Evolutionary conservation across 441 rosid genomes (phyloP).

Genomic region (Aquilaria agallochum): DNA sequence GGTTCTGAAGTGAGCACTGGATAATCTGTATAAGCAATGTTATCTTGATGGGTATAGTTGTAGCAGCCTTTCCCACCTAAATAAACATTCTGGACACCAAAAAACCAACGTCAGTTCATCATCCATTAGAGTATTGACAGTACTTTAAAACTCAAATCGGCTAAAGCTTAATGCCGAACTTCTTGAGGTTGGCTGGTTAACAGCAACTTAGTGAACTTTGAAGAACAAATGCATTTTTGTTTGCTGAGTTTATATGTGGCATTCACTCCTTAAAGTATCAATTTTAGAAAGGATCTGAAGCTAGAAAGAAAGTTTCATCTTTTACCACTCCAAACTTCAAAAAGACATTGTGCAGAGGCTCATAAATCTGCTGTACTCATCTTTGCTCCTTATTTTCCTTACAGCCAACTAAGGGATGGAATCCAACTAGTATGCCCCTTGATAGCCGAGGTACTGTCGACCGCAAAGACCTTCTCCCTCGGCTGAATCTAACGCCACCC

Average conservation of each 20-base stretch:
- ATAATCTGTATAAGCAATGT: constrained; percentile 45
- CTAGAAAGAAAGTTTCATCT: constrained; percentile 9
- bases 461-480: too few species aligned
- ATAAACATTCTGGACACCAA: constrained; percentile 50
- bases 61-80: constrained; percentile 51
- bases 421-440: constrained; percentile 69
- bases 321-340: constrained; percentile 72
- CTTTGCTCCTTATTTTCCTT: constrained; percentile 21
- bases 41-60: constrained; percentile 19
- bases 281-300: too few species aligned
- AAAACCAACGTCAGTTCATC: background rate
- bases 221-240: too few species aligned
- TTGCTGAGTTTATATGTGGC: too few species aligned
- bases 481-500: too few species aligned
- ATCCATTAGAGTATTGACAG: background rate
- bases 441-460: constrained; percentile 13
- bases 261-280: too few species aligned
- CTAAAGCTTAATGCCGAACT: too few species aligned
- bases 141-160: too few species aligned
- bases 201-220: too few species aligned
- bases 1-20: constrained; percentile 20
- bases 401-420: constrained; percentile 40
- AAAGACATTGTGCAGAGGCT: constrained; percentile 39
- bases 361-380: constrained; percentile 30
- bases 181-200: too few species aligned